These are phyloP conservation scores for Trichoderma polysporum DNA, from an alignment of 2,329 filamentous ascomycete genomes.

Conservation along the genomic window DNA sequence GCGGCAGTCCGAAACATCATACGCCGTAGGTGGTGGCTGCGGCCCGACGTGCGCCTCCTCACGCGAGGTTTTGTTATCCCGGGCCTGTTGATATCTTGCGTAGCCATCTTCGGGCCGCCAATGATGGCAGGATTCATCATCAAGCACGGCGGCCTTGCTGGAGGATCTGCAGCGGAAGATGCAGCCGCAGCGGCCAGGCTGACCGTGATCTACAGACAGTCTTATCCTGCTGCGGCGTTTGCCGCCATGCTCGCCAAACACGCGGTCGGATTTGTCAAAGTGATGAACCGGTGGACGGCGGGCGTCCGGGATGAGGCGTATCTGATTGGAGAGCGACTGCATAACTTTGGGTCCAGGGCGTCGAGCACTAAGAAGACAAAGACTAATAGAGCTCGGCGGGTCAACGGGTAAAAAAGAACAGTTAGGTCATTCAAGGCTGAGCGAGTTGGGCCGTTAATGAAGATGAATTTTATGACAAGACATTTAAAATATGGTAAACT, in stretches of 20 bases:
- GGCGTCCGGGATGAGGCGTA: slow-evolving; percentile 93
- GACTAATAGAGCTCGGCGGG: slow-evolving; percentile 38
- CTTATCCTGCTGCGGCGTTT: slow-evolving; percentile 67
- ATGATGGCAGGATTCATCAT: slow-evolving; percentile 47
- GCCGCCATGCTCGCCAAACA: slow-evolving; percentile 46
- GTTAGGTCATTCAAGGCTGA: background rate
- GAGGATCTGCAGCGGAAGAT: slow-evolving; percentile 29
- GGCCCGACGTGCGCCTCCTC: slow-evolving; percentile 75
- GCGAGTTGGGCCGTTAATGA: background rate
- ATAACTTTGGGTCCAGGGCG: slow-evolving; percentile 74
- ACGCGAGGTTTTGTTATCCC: slow-evolving; percentile 88
- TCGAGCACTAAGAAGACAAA: slow-evolving; percentile 38
- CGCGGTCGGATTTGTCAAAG: slow-evolving; percentile 52
- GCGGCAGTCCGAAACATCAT: slow-evolving; percentile 73
- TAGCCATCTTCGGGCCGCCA: slow-evolving; percentile 66
- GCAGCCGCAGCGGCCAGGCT: slow-evolving; percentile 30
- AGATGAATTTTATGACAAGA: slow-evolving; percentile 28
- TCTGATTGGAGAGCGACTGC: slow-evolving; percentile 86
- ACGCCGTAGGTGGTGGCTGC: slow-evolving; percentile 73
- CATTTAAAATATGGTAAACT: background rate
- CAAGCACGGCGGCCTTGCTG: slow-evolving; percentile 27
- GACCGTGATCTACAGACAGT: slow-evolving; percentile 52
- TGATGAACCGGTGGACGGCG: slow-evolving; percentile 73
- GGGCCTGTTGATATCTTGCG: slow-evolving; percentile 57
- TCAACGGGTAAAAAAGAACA: slow-evolving; percentile 23